Base-by-base conservation (phyloP, 805 yeast species). In the Metschnikowia borealis region DNA sequence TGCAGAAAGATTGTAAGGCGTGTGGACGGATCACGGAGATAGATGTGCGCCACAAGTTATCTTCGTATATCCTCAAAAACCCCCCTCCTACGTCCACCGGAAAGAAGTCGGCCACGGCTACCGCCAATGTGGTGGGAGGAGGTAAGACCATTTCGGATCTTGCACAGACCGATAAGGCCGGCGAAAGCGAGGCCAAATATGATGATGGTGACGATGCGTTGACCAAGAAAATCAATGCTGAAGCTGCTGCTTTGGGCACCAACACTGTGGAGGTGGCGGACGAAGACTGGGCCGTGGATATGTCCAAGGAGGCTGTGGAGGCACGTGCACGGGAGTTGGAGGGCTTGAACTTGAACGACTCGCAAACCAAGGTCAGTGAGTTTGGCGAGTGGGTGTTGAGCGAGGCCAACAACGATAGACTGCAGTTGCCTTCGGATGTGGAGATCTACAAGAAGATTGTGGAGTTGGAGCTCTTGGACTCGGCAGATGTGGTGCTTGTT, bases 221-320 rank as follows among this genome's bases (percentile, higher is more conserved):
- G 58, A 83, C 94, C 40, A 80, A 83, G 65, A 85, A 85, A 64
- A 85, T 87, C 75, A 85, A 82, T 67, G 89, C 94, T 42, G 95
- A 87, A 67, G 95, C 94, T 18, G 85, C 89, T 11, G 80, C 77
- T 37, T 74, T 87, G 52, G 77, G 81, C 35, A 54, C 60, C 35
- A 58, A 60, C 23, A 80, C 80, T 45, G 80, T 82, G 52, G 83
- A 80, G 54, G 86, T 87, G 48, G 84, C 84, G 56, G 96, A 90
- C 65, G 97, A 88, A 59, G 96, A 89, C 58, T 92, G 98, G 98
- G 89, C 97, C 17, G 96, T 91, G 39, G 99, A 92, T 69, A 89
- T 91, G 81, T 87, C 96, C 44, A 94, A 88, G 68, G 98, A 90
- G 73, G 98, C 98, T 51, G 89, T 92, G 57, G 84, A 86, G 65